Evolutionary conservation across 768 basidiomycete species (phyloP).

Genomic region (Krasilnikovozyma curviuscula): DNA sequence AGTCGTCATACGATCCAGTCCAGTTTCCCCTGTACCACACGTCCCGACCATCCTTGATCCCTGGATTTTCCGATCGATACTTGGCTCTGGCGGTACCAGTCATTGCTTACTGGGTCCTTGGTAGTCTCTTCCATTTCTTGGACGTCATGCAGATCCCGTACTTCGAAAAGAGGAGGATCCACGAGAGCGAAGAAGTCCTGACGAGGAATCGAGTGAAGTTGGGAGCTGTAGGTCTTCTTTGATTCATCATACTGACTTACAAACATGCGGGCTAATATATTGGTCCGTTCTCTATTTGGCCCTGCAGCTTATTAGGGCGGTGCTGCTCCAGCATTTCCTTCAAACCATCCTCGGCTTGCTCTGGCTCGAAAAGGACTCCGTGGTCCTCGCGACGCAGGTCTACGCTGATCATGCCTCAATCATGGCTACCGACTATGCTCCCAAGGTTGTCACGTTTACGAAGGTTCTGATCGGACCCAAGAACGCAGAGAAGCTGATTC

Average conservation of each 20-base stretch:
- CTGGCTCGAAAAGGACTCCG: slow-evolving; percentile 39
- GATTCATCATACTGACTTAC: not conserved
- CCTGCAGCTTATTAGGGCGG: slow-evolving; percentile 52
- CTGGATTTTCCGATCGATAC: slow-evolving; percentile 46
- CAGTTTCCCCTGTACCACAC: too few species aligned
- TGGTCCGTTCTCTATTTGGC: not conserved
- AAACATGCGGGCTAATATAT: not conserved
- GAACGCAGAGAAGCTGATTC: slow-evolving; percentile 27
- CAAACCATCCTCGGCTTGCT: slow-evolving; percentile 58
- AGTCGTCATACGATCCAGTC: too few species aligned
- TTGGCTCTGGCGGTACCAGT: slow-evolving; percentile 57
- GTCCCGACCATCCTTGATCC: slow-evolving; percentile 27
- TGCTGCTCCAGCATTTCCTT: slow-evolving; percentile 64
- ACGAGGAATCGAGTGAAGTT: slow-evolving; percentile 55
- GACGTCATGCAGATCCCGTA: slow-evolving; percentile 46
- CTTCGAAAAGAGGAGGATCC: slow-evolving; percentile 68
- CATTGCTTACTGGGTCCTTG: slow-evolving; percentile 63
- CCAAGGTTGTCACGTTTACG: slow-evolving; percentile 29
- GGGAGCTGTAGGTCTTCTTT: not conserved
- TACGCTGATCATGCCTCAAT: slow-evolving; percentile 30
- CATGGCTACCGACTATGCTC: slow-evolving; percentile 24
- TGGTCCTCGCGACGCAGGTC: slow-evolving; percentile 18
- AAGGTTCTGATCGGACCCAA: slow-evolving; percentile 31
- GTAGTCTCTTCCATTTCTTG: slow-evolving; percentile 59
- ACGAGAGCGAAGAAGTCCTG: slow-evolving; percentile 62